These are phyloP conservation scores for Leishmania mexicana DNA, from an alignment of 208 protist species.

Conservation along the genomic window DNA sequence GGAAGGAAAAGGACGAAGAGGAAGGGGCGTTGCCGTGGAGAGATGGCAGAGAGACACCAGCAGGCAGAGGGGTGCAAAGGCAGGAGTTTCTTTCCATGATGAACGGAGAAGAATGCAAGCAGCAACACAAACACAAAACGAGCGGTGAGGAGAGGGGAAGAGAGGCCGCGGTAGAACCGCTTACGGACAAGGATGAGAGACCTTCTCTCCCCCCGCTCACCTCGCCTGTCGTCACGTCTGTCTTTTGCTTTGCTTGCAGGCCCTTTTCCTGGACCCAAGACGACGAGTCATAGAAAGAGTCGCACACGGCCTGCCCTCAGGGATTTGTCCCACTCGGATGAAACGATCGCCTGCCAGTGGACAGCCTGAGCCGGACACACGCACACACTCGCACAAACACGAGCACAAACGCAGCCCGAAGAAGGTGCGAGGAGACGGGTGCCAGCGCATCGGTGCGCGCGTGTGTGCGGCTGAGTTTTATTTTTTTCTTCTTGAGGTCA, in stretches of 20 bases:
- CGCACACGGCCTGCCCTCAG: too few relatives aligned
- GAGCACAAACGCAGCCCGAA: background rate
- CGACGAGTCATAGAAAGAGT: background rate
- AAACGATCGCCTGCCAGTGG: background rate
- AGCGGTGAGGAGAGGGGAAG: background rate
- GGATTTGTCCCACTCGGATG: background rate
- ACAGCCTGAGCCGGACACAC: background rate
- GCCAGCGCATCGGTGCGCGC: background rate
- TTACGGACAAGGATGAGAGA: too few relatives aligned
- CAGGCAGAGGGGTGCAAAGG: background rate
- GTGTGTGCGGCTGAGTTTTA: background rate
- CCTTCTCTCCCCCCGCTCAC: background rate
- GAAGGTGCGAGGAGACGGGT: background rate
- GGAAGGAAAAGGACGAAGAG: background rate
- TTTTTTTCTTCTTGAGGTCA: background rate
- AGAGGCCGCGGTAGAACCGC: background rate
- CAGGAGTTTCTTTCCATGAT: background rate
- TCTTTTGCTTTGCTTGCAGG: background rate
- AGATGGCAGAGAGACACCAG: background rate
- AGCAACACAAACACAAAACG: background rate
- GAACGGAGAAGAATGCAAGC: background rate
- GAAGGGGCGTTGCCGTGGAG: background rate
- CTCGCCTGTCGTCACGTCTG: background rate
- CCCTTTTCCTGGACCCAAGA: background rate
- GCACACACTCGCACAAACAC: background rate